Base-by-base conservation (phyloP, 345 rosid species). In the Clausena lansium region DNA sequence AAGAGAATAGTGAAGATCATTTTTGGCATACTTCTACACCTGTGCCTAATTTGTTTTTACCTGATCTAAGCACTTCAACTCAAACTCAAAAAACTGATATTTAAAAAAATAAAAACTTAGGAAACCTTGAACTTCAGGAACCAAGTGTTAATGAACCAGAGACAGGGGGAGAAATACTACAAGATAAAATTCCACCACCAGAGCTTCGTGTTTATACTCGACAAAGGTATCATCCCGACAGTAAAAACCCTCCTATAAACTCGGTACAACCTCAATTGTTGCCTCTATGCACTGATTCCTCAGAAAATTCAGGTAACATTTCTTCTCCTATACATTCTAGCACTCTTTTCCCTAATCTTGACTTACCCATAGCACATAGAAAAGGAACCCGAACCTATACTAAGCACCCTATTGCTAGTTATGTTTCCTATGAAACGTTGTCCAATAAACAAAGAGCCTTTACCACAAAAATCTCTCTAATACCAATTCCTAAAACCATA, bases 331-430 rank as follows among this genome's bases (percentile, higher is more conserved):
- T 55, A 6, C 0, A 19, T 55, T 2, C n/a, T 6, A 17, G 7
- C 24, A 55, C 22, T 19, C 24, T 19, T 5, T 19, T 19, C 5
- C 9, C 25, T 19, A 0, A 20, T 8, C 25, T 55, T 55, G 4
- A 55, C 9, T 7, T 22, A 39, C 14, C 47, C 47, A 10, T 9
- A 39, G 47, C 47, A 39, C 13, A 39, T 11, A 41, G 50, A 4
- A 11, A 41, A 11, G 0, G 50, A 10, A 0, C 1, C 0, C 15
- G 0, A 41, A 41, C 50, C 0, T 41, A 1, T 41, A 11, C 50
- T 41, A 41, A 10, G 2, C 50, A 41, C 0, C 1, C 1, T 41
- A 11, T 41, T 41, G 1, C 50, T 11, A 41, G 4, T 10, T 11
- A 41, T 35, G 7, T 41, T 1, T 10, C 13, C 4, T 55, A 20